Evolutionary conservation across 805 yeast genomes (phyloP), one percentile per base, ranked within the genome.

Genomic region (Metschnikowia shivogae): DNA sequence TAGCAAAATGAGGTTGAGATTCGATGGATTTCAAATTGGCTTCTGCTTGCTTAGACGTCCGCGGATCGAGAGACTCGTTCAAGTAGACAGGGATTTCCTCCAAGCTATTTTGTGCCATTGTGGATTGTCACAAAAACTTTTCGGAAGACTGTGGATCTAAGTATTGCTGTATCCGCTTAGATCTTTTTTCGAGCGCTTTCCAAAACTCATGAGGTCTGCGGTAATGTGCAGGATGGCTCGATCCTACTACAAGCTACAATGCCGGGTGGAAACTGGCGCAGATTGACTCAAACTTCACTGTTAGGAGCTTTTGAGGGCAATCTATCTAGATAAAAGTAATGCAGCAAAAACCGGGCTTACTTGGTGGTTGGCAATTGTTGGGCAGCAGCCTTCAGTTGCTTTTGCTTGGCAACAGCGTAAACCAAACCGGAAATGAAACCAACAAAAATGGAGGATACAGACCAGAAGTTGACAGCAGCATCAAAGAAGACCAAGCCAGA

Each of bases 371-470:
- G 71, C 57, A 64, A 61, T 43, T 60, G 62, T 49, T 59, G 67
- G 36, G 62, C 48, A 35, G 52, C 52, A 39, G 62, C 70, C 64
- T 75, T 81, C 62, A 76, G 78, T 73, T 90, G 96, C 76, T 84
- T 85, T 74, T 90, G 89, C 75, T 90, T 93, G 53, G 98, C 96
- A 54, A 87, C 86, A 49, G 97, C 92, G 68, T 93, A 93, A 43
- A 90, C 96, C 56, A 93, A 73, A 67, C 99, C 99, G 51, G 99
- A 95, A 53, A 82, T 73, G 73, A 93, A 93, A 47, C 99, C 99
- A 55, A 92, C 77, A 61, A 88, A 80, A 63, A 93, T 93, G 39
- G 99, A 92, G 33, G 89, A 70, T 52, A 92, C 84, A 31, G 96
- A 86, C 77, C 86, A 82, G 74, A 93, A 87, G 76, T 95, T 93